Conservation (phyloP, 352 stramenopile species). For the Phytophthora nicotianae region DNA sequence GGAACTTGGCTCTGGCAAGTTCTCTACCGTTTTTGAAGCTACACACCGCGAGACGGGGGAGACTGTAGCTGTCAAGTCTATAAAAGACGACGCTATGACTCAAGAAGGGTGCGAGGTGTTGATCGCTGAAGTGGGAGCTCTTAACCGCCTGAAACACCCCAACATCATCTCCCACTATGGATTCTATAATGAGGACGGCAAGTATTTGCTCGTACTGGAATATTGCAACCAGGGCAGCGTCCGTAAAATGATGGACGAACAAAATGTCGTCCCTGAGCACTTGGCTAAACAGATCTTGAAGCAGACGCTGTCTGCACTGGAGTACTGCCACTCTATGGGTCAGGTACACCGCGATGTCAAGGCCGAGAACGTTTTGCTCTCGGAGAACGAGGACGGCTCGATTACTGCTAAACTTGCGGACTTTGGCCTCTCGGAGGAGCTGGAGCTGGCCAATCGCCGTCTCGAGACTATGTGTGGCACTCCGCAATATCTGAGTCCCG, state of each 20-base stretch:
- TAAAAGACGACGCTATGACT: slow-evolving; percentile 52
- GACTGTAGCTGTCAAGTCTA: slow-evolving; percentile 67
- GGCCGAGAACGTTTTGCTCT: slow-evolving; percentile 88
- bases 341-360: slow-evolving; percentile 92
- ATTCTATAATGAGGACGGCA: slow-evolving; percentile 76
- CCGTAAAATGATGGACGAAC: slow-evolving; percentile 70
- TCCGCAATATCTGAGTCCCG: slow-evolving; percentile 95
- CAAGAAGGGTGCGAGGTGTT: slow-evolving; percentile 66
- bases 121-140: slow-evolving; percentile 68
- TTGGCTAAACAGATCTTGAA: slow-evolving; percentile 77
- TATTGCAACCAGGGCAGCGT: slow-evolving; percentile 85
- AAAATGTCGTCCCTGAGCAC: slow-evolving; percentile 65
- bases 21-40: slow-evolving; percentile 63
- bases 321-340: slow-evolving; percentile 87
- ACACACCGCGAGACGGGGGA: slow-evolving; percentile 50
- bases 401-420: slow-evolving; percentile 90
- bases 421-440: slow-evolving; percentile 90
- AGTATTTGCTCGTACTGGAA: slow-evolving; percentile 89
- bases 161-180: slow-evolving; percentile 86
- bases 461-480: slow-evolving; percentile 95
- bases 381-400: slow-evolving; percentile 74
- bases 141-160: slow-evolving; percentile 74
- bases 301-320: slow-evolving; percentile 73
- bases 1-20: slow-evolving; percentile 61
- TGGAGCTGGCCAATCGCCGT: slow-evolving; percentile 85